These are phyloP conservation scores for Geranium incanum DNA, from an alignment of 441 rosid species.

Conservation along the genomic window DNA sequence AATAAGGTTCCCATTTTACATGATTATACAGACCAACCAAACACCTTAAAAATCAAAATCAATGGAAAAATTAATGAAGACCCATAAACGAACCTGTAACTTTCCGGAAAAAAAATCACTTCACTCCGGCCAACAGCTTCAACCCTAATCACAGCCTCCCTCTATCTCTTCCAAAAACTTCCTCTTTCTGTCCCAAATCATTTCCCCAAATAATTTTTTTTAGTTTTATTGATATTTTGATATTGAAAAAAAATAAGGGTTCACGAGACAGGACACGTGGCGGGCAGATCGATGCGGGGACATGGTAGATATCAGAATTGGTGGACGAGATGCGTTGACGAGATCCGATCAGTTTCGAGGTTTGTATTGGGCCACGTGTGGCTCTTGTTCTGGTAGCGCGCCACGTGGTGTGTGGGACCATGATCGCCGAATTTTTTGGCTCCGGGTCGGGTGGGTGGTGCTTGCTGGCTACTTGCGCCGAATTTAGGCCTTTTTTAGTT, in stretches of 20 bases:
- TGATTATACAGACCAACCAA: background rate
- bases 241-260: constrained; percentile 20
- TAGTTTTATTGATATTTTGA: constrained; percentile 23
- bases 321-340: constrained; percentile 65
- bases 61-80: background rate
- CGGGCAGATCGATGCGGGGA: constrained; percentile 33
- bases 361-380: constrained; percentile 59
- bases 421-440: background rate
- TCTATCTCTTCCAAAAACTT: background rate
- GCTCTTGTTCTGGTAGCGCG: background rate
- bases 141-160: background rate
- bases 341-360: constrained; percentile 73
- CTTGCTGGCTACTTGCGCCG: background rate
- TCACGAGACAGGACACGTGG: constrained; percentile 48
- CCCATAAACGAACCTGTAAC: background rate
- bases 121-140: background rate
- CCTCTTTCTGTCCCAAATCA: background rate
- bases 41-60: background rate
- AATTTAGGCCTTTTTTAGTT: background rate
- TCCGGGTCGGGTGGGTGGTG: background rate
- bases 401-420: background rate
- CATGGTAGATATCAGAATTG: constrained; percentile 51
- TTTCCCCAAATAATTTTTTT: background rate
- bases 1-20: background rate
- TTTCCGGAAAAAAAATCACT: background rate